Conservation (phyloP, 768 basidiomycete species). For the Lactarius evosmus region DNA sequence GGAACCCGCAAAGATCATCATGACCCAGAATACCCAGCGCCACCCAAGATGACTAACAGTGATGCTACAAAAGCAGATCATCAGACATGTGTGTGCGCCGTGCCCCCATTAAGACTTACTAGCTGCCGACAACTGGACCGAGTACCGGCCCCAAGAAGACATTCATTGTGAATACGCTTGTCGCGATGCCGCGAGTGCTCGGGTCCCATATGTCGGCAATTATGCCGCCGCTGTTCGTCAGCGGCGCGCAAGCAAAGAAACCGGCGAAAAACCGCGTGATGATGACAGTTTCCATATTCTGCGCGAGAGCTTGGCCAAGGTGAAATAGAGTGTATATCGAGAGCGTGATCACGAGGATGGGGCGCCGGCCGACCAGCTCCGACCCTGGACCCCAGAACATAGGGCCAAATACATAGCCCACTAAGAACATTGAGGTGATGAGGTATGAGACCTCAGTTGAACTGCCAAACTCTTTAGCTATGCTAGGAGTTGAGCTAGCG, state of each 20-base stretch:
- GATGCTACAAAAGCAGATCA: neutral
- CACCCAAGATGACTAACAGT: constrained; percentile 22
- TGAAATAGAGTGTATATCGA: constrained; percentile 4
- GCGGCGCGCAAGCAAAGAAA: constrained; percentile 27
- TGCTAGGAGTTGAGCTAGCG: constrained; percentile 11
- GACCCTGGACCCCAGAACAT: constrained; percentile 28
- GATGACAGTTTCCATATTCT: constrained; percentile 23
- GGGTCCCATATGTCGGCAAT: constrained; percentile 31
- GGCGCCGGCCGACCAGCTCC: constrained; percentile 22
- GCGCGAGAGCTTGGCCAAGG: constrained; percentile 14
- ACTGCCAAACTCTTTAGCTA: constrained; percentile 26
- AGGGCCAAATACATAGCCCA: constrained; percentile 28
- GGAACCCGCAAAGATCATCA: constrained; percentile 29
- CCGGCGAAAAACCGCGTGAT: constrained; percentile 30
- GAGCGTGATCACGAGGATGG: neutral
- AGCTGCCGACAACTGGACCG: constrained; percentile 30
- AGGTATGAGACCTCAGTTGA: constrained; percentile 28
- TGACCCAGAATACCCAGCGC: constrained; percentile 32
- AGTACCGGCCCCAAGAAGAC: constrained; percentile 30
- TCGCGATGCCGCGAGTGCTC: constrained; percentile 25
- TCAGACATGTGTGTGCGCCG: neutral
- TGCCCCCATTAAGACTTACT: neutral
- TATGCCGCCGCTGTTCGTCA: constrained; percentile 27
- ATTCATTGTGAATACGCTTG: constrained; percentile 25
- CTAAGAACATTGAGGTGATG: constrained; percentile 24